Evolutionary conservation across 306 rosid genomes (phyloP).

Genomic region (Trifolium fragiferum): DNA sequence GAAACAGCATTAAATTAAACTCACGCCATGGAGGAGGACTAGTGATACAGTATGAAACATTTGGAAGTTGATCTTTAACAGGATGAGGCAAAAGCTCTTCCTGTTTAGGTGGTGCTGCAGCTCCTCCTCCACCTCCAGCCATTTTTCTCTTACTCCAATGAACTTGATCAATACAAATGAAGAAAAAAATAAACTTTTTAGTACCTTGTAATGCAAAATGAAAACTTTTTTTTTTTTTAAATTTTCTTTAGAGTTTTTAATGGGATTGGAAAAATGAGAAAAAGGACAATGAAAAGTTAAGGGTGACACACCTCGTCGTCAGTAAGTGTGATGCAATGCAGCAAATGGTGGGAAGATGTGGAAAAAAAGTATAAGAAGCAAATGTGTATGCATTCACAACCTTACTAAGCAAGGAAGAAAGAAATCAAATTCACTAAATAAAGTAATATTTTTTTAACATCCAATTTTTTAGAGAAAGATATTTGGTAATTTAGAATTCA

Average conservation of each 20-base stretch:
- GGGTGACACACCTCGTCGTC: background rate
- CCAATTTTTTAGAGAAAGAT: no score
- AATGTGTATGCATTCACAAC: background rate
- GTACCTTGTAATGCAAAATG: background rate
- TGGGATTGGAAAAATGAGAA: background rate
- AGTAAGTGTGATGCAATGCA: background rate
- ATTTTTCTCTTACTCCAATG: slow-evolving; percentile 36
- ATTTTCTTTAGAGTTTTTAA: background rate
- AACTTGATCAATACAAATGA: background rate
- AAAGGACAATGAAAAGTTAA: slow-evolving; percentile 8
- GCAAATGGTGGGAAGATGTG: background rate
- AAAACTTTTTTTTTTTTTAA: background rate
- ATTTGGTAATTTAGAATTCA: no score
- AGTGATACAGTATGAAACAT: slow-evolving; percentile 78
- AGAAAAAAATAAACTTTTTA: no score
- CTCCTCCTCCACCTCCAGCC: slow-evolving; percentile 62
- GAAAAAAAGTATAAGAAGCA: background rate
- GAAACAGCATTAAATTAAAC: slow-evolving; percentile 38
- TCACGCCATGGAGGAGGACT: slow-evolving; percentile 99
- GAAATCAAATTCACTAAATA: background rate
- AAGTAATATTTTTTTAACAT: no score
- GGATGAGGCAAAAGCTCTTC: slow-evolving; percentile 93
- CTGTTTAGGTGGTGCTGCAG: slow-evolving; percentile 82
- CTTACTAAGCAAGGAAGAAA: background rate
- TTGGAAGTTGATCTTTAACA: slow-evolving; percentile 80